Base-by-base conservation (phyloP, 805 yeast genomes). In the Kuraishia piskuri region DNA sequence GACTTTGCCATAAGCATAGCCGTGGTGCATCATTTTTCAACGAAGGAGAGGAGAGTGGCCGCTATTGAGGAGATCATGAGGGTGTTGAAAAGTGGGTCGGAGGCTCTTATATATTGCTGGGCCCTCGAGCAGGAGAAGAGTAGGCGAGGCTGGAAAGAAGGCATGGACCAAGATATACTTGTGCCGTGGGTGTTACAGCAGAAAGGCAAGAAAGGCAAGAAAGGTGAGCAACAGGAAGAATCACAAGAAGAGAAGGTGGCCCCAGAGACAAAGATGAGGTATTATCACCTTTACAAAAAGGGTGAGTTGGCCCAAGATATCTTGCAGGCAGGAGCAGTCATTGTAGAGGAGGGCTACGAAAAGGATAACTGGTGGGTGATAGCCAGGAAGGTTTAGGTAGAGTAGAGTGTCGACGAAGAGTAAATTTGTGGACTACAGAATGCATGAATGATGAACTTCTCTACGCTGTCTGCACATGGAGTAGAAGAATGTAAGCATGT, bases 11-110 rank as follows among this genome's bases (percentile, higher is more conserved):
- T 94, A 24, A 86, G 95, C 9, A 91, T 94, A 49, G 98, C 98
- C 0, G 99, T 94, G 22, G 84, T 94, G 19, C 99, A 94, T 63
- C 99, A 94, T 66, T 90, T 94, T 71, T 80, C 96, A n/a, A 89
- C 95, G 0, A 79, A 78, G 20, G 86, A 83, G 56, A 77, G 99
- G 63, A 75, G 99, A 52, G 66, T 88, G 1, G 79, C 78, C 8
- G 97, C 97, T 0, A 83, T 94, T 7, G 59, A 60, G 14, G 87
- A 86, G 55, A 84, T 91, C 1, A 64, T 94, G 44, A 68, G 82
- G 21, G 63, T 65, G 25, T 65, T 94, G 52, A 73, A 66, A 46
- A 53, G 57, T 0, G 82, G 82, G 0, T 97, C 96, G 1, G 78
- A 76, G 52, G 87, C 89, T 0, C 70, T 94, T 61, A 79, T 94